Conservation (phyloP, 257 asterid genomes). For the Euphrasia confusa region DNA sequence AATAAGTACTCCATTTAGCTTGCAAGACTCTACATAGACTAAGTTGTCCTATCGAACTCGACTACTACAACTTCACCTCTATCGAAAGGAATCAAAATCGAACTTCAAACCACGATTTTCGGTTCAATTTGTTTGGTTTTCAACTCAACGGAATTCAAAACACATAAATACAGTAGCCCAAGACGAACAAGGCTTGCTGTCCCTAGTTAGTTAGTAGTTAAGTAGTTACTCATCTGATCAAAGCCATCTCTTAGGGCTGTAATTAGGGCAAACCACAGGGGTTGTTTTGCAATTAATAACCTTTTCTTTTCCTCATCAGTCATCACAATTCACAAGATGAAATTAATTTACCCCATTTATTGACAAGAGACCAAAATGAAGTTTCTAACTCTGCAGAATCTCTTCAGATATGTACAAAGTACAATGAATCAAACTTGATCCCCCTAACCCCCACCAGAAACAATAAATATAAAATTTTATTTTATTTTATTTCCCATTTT, state of each 20-base stretch:
- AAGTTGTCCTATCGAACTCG: neutral
- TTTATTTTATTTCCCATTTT: neutral
- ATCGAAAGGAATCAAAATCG: neutral
- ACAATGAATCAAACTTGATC: slow-evolving; percentile 7
- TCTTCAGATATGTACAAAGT: neutral
- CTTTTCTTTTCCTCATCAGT: neutral
- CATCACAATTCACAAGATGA: neutral
- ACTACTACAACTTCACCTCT: neutral
- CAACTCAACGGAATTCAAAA: too few species aligned
- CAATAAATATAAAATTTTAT: slow-evolving; percentile 13
- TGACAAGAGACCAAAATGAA: neutral
- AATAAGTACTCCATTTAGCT: neutral
- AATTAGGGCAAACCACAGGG: neutral
- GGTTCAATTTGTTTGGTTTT: too few species aligned
- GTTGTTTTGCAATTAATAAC: neutral
- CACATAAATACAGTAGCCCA: too few species aligned
- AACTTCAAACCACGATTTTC: neutral
- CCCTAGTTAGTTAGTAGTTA: too few species aligned
- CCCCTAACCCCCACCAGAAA: slow-evolving; percentile 26
- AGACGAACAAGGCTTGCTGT: too few species aligned
- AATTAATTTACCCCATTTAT: slow-evolving; percentile 1
- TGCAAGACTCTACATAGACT: neutral
- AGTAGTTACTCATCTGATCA: neutral
- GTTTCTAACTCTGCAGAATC: neutral
- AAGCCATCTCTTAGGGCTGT: neutral